A percentile compares a stretch with the other conserved stretches of the same genome.
Evolutionary conservation across 441 rosid species (phyloP).

Genomic region (Brassica hybrid): DNA sequence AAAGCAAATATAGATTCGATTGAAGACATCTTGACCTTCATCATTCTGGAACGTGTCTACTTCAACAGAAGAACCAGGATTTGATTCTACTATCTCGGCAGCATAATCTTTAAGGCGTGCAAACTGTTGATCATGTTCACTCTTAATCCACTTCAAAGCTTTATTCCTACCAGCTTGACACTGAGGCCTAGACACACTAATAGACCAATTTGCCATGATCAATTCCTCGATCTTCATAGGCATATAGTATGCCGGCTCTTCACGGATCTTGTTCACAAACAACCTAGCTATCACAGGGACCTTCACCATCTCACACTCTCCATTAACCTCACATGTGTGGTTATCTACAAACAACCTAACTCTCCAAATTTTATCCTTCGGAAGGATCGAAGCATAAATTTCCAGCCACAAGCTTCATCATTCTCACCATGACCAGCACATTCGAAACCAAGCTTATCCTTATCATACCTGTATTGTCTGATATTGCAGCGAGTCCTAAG

Average conservation of each 20-base stretch:
- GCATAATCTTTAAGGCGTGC: background rate
- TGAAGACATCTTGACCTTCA: background rate
- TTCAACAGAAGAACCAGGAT: background rate
- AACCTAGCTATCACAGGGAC: background rate
- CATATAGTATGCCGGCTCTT: background rate
- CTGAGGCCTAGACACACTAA: no score
- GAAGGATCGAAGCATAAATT: background rate
- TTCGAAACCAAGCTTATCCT: background rate
- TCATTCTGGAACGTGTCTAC: background rate
- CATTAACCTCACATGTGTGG: background rate
- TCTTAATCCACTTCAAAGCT: background rate
- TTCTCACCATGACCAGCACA: background rate
- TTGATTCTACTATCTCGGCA: background rate
- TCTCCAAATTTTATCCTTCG: background rate
- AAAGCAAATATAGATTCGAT: background rate
- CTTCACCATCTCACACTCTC: background rate
- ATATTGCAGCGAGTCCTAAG: background rate
- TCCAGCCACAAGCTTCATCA: background rate
- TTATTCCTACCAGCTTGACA: background rate
- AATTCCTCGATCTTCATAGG: background rate
- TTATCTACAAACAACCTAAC: background rate
- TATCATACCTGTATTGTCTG: background rate
- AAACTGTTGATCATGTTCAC: background rate
- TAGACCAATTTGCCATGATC: background rate
- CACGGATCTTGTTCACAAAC: background rate